Evolutionary conservation across 805 yeast species (phyloP).

Genomic region (Pichia sporocuriosa): DNA sequence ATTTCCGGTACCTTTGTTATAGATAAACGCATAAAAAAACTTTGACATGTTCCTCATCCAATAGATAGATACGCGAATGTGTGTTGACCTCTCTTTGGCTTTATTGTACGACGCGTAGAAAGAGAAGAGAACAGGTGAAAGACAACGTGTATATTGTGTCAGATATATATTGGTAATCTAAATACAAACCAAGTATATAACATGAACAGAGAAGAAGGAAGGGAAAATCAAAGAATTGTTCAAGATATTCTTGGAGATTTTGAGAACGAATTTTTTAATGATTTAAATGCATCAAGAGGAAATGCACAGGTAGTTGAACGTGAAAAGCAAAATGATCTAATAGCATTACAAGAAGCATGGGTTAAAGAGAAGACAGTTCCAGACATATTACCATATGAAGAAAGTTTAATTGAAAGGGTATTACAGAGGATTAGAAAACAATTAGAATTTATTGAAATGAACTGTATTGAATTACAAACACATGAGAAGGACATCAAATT

Average conservation of each 20-base stretch:
- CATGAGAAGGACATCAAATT: conserved; percentile 63
- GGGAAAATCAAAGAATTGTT: conserved; percentile 35
- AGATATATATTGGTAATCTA: no score
- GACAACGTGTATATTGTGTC: no score
- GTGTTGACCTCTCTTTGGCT: no score
- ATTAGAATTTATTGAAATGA: conserved; percentile 68
- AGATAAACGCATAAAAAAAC: no score
- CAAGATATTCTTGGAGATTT: conserved; percentile 67
- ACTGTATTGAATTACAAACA: conserved; percentile 69
- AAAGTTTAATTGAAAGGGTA: conserved; percentile 49
- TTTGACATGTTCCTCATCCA: no score
- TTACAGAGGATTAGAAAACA: conserved; percentile 57
- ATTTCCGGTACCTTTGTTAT: no score
- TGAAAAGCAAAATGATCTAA: conserved; percentile 27
- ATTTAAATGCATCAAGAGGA: background rate
- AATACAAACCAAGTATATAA: no score
- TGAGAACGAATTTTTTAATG: conserved; percentile 31
- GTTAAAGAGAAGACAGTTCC: conserved; percentile 81
- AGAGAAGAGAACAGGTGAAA: no score
- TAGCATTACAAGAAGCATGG: conserved; percentile 59
- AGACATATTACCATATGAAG: conserved; percentile 73
- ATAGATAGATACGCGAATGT: no score
- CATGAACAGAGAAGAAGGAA: background rate
- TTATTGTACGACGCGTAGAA: no score
- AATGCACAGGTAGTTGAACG: background rate